Percentiles rank a stretch among this genome's conserved stretches.
Evolutionary conservation across 2,329 filamentous ascomycete genomes (phyloP).

Genomic region (Ceratocystiopsis minuta): DNA sequence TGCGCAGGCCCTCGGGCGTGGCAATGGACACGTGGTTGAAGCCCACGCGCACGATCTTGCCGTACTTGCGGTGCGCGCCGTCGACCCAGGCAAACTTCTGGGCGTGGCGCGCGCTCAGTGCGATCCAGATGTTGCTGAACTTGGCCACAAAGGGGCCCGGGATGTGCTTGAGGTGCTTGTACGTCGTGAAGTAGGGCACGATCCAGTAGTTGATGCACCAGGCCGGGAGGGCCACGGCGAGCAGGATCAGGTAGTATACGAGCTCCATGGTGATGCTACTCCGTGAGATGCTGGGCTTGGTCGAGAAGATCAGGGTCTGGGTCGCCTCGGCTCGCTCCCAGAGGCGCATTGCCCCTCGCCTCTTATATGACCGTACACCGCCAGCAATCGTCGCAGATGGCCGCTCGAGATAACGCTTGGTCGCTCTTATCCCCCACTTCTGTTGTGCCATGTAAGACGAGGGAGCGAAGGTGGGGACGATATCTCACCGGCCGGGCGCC

Average conservation of each 20-base stretch:
- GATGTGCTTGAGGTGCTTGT: slow-evolving; percentile 29
- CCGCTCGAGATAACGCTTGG: too few species aligned
- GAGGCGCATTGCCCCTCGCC: too few species aligned
- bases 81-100: slow-evolving; percentile 48
- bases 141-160: slow-evolving; percentile 44
- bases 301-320: too few species aligned
- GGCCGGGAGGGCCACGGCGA: too few species aligned
- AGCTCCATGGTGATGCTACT: not conserved
- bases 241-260: not conserved
- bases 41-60: slow-evolving; percentile 63
- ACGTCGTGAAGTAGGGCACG: slow-evolving; percentile 37
- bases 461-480: too few species aligned
- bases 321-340: too few species aligned
- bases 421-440: too few species aligned
- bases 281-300: too few species aligned
- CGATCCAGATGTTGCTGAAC: slow-evolving; percentile 68
- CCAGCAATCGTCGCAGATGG: too few species aligned
- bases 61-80: slow-evolving; percentile 53
- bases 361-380: not conserved
- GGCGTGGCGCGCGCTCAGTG: slow-evolving; percentile 47
- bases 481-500: too few species aligned
- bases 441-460: too few species aligned
- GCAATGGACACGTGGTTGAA: slow-evolving; percentile 71
- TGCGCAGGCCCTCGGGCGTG: slow-evolving; percentile 55
- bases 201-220: not conserved